Conservation (phyloP, 73 alveolate species). For the Symbiodinium pilosum region DNA sequence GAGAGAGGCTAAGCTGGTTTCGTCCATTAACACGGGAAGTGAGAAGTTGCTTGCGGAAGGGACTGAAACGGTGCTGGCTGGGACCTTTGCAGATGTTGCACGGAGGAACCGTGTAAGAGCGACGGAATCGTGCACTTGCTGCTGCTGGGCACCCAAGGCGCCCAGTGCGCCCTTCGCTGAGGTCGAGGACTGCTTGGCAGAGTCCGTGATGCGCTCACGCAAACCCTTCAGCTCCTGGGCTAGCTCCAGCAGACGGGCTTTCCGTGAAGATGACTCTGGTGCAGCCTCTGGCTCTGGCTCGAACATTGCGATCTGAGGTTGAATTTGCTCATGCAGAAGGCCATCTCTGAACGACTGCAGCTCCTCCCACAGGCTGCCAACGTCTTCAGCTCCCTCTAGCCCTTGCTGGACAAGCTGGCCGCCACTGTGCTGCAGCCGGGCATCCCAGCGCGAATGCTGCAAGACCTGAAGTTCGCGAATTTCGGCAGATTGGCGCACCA, state of each 20-base stretch:
- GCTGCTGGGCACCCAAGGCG: too few species aligned
- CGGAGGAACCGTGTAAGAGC: slow-evolving; percentile 20
- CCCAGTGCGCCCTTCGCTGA: too few species aligned
- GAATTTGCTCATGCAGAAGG: not conserved
- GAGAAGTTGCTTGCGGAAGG: not conserved
- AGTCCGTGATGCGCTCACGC: slow-evolving; percentile 4
- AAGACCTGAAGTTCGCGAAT: not conserved
- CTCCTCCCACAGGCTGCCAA: slow-evolving; percentile 38
- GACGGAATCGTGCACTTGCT: not conserved
- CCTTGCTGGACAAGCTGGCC: not conserved
- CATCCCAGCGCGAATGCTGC: not conserved
- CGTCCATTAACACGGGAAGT: slow-evolving; percentile 17
- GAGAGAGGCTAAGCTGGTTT: not conserved
- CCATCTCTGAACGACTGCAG: slow-evolving; percentile 36
- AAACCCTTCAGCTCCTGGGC: not conserved
- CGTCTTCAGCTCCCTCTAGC: not conserved
- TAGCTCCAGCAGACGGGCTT: not conserved
- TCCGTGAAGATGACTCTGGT: slow-evolving; percentile 1
- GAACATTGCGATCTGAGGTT: not conserved
- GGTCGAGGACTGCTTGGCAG: slow-evolving; percentile 2
- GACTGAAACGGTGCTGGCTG: not conserved
- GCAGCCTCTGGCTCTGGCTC: slow-evolving; percentile 35
- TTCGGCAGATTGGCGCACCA: slow-evolving; percentile 41
- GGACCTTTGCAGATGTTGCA: not conserved
- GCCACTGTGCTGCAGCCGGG: not conserved